A percentile compares a stretch with the other conserved stretches of the same genome.
phyloP scores from a whole-genome alignment of 2,329 filamentous ascomycete species.

The Didymella keratinophila region DNA sequence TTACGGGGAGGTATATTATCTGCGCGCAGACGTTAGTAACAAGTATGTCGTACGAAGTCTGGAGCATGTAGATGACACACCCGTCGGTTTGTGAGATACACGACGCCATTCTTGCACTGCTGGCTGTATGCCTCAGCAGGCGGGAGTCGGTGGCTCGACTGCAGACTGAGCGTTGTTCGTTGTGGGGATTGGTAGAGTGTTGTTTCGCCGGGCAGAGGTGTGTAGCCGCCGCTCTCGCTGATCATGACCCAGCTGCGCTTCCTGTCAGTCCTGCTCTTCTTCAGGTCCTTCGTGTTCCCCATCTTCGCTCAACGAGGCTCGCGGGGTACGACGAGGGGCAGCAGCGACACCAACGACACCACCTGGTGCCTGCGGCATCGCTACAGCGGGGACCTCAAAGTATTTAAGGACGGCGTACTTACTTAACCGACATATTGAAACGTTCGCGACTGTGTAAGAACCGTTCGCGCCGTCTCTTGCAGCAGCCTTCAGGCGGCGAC shows the following conservation, averaged over 20 bases:
- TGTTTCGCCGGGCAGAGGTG: constrained; percentile 84
- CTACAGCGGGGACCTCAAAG: neutral
- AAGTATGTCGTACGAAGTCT: too few relatives aligned
- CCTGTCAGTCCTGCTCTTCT: constrained; percentile 43
- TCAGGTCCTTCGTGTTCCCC: constrained; percentile 37
- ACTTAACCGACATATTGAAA: constrained; percentile 52
- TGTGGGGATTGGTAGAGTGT: constrained; percentile 81
- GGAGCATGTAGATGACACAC: constrained; percentile 59
- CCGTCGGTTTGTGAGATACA: constrained; percentile 85
- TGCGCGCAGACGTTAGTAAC: constrained; percentile 46
- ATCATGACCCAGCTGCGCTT: constrained; percentile 88
- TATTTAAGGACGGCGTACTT: constrained; percentile 31
- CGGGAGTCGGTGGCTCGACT: constrained; percentile 71
- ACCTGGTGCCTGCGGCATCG: constrained; percentile 1
- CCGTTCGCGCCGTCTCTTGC: constrained; percentile 31
- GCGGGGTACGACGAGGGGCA: constrained; percentile 27
- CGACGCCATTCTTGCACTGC: constrained; percentile 76
- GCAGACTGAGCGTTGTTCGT: constrained; percentile 78
- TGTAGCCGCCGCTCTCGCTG: constrained; percentile 73
- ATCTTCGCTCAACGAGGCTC: neutral
- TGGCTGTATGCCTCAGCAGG: constrained; percentile 70
- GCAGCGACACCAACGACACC: constrained; percentile 9
- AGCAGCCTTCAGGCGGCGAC: constrained; percentile 25
- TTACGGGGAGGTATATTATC: constrained; percentile 86
- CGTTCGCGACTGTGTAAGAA: constrained; percentile 33